Base-by-base conservation (phyloP, 305 asterid species). In the Ajuga reptans region DNA sequence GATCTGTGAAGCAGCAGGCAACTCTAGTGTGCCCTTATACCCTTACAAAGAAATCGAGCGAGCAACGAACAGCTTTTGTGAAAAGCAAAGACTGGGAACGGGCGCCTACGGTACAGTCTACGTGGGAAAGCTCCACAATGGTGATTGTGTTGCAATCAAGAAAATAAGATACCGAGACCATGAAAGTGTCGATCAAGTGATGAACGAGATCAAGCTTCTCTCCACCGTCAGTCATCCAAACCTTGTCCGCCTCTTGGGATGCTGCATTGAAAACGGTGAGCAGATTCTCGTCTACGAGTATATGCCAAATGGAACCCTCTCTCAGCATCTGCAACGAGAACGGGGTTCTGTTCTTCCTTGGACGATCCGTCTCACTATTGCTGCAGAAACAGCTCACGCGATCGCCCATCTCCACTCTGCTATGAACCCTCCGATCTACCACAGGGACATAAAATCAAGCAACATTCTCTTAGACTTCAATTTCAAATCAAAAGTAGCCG, bases 61-160 rank as follows among this genome's bases (percentile, higher is more conserved):
- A 54, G 96, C 99, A 9, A 89, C 99, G 4, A 83, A 82, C 59
- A 70, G 85, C 72, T 94, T 94, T 56, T 81, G 86, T 0, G 98
- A 94, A 16, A 88, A 83, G 56, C 91, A 86, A 56, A 80, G 90
- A 69, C 85, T 94, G 10, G 99, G 99, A 68, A 94, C 89, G 0
- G 99, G 99, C 0, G 99, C 99, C 50, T 89, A 89, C 41, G 99
- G 99, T 59, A 94, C 98, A 7, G 98, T 91, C 64, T 94, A 94
- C 52, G 84, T 91, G 0, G 99, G 96, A 34, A 91, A 91, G 76
- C 86, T 94, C 79, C 82, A 84, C 79, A 85, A 84, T 43, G 81
- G 82, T 24, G 92, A 89, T 45, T 77, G 82, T 68, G 98, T 87
- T n/a, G 99, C 99, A 5, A 84, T 94, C 66, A 91, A 94, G 74